phyloP scores from a whole-genome alignment of 2,329 filamentous ascomycete species.

The Rutstroemia sp. region DNA sequence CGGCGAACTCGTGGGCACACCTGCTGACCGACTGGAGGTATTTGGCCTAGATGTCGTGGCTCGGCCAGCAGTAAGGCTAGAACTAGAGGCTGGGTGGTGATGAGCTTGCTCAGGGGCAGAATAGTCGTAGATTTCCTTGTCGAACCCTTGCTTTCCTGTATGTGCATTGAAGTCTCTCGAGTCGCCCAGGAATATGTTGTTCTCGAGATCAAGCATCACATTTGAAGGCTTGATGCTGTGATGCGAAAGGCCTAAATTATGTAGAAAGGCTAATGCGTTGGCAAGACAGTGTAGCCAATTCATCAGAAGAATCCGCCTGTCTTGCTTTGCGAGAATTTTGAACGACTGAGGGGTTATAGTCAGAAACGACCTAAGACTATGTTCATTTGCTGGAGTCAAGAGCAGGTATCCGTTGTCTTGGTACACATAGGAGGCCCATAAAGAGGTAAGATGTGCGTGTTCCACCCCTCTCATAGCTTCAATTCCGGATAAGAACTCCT shows the following conservation, averaged over 20 bases:
- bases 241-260: constrained; percentile 56
- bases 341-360: constrained; percentile 54
- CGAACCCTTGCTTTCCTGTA: constrained; percentile 45
- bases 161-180: constrained; percentile 42
- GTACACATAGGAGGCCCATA: constrained; percentile 64
- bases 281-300: constrained; percentile 69
- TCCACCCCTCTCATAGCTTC: constrained; percentile 49
- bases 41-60: constrained; percentile 20
- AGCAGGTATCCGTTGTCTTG: constrained; percentile 57
- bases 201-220: constrained; percentile 57
- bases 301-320: constrained; percentile 52
- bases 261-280: constrained; percentile 61
- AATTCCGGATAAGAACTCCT: constrained; percentile 55
- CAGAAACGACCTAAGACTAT: constrained; percentile 60
- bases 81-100: constrained; percentile 31
- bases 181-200: constrained; percentile 62
- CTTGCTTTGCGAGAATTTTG: constrained; percentile 53
- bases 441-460: constrained; percentile 63
- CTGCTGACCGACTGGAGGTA: constrained; percentile 16
- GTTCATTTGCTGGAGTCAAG: constrained; percentile 59
- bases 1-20: background rate
- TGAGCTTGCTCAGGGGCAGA: constrained; percentile 53
- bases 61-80: constrained; percentile 21
- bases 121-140: constrained; percentile 67
- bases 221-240: constrained; percentile 65